A percentile compares a stretch with the other conserved stretches of the same genome.
Conservation (phyloP, 345 rosid species). For the Linum usitatissimum region DNA sequence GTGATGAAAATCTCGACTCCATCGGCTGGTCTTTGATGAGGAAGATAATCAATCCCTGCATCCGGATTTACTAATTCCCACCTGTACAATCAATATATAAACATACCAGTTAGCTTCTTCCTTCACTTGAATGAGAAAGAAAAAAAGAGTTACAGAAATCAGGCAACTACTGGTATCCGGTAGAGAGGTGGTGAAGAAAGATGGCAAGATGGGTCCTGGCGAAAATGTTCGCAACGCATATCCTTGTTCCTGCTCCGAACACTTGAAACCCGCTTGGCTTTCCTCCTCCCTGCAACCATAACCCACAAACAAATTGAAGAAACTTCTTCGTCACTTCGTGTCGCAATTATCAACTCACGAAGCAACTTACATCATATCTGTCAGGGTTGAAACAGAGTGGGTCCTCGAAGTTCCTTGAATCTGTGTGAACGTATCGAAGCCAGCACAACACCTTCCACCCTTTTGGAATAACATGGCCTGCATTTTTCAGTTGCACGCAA, state of each 20-base stretch:
- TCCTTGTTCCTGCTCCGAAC: slow-evolving; percentile 33
- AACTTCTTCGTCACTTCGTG: too few relatives aligned
- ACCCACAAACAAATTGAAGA: too few relatives aligned
- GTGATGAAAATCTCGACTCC: slow-evolving; percentile 22
- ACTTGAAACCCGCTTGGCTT: slow-evolving; percentile 6
- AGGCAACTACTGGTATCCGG: slow-evolving; percentile 32
- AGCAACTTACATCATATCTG: not conserved
- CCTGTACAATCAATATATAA: slow-evolving; percentile 12
- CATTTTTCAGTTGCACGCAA: not conserved
- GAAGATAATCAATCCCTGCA: slow-evolving; percentile 17
- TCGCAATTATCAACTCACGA: too few relatives aligned
- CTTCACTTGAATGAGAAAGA: not conserved
- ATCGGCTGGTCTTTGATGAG: slow-evolving; percentile 26
- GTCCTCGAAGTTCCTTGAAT: slow-evolving; percentile 2
- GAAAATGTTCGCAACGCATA: slow-evolving; percentile 34
- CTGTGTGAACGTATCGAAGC: slow-evolving; percentile 1
- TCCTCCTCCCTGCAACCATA: not conserved
- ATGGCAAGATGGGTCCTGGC: slow-evolving; percentile 27
- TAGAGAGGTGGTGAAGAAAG: slow-evolving; percentile 33
- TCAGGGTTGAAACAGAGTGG: slow-evolving; percentile 3
- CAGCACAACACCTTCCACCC: slow-evolving; percentile 1
- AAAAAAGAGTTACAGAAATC: not conserved
- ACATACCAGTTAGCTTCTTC: not conserved
- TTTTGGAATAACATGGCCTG: slow-evolving; percentile 1
- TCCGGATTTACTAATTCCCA: slow-evolving; percentile 31